A percentile compares a stretch with the other conserved stretches of the same genome.
Evolutionary conservation across 805 yeast genomes (phyloP).

Genomic region (Geotrichum ghanense): DNA sequence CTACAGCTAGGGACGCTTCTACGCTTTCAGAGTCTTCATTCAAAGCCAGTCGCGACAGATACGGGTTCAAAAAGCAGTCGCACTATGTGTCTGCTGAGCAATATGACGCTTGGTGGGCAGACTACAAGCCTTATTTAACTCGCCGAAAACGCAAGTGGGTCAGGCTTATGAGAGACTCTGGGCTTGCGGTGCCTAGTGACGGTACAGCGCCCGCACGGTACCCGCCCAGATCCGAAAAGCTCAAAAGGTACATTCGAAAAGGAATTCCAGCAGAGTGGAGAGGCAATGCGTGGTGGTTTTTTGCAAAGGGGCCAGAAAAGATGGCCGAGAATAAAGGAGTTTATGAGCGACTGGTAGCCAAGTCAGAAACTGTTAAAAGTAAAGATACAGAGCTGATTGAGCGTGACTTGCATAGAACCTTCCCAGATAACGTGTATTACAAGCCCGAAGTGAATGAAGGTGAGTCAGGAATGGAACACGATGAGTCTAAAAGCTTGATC

Average conservation of each 20-base stretch:
- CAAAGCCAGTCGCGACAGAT: constrained; percentile 50
- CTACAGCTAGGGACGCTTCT: no score
- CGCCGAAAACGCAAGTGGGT: constrained; percentile 74
- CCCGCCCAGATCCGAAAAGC: constrained; percentile 59
- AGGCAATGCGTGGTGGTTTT: constrained; percentile 94
- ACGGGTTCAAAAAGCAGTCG: constrained; percentile 73
- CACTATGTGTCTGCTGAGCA: constrained; percentile 39
- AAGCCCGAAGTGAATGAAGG: constrained; percentile 29
- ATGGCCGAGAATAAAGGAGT: constrained; percentile 60
- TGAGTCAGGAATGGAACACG: constrained; percentile 9
- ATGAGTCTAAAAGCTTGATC: constrained; percentile 52
- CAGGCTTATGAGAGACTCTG: constrained; percentile 51
- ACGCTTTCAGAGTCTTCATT: no score
- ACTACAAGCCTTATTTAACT: constrained; percentile 50
- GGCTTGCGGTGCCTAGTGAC: constrained; percentile 31
- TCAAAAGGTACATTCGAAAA: constrained; percentile 71
- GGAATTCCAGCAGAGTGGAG: constrained; percentile 98
- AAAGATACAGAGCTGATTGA: constrained; percentile 88
- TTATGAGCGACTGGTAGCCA: constrained; percentile 55
- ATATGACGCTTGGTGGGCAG: constrained; percentile 67
- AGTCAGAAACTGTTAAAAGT: constrained; percentile 42
- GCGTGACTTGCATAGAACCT: constrained; percentile 85
- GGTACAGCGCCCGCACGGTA: constrained; percentile 46
- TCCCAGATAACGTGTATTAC: constrained; percentile 85
- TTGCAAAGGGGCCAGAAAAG: constrained; percentile 74